Evolutionary conservation across 257 asterid species (phyloP).

Genomic region (Haberlea rhodopensis): DNA sequence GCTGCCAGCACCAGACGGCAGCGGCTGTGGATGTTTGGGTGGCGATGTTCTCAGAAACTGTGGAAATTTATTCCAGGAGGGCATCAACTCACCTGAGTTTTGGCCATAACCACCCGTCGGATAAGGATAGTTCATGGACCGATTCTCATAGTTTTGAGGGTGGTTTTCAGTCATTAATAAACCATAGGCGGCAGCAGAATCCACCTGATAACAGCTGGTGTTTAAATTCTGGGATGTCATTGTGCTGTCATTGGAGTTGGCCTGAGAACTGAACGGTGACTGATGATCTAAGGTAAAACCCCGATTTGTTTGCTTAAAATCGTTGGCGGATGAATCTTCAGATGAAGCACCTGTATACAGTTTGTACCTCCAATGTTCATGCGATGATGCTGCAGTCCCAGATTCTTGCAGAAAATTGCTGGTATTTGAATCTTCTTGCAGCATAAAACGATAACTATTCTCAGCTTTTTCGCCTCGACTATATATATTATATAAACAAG

Average conservation of each 20-base stretch:
- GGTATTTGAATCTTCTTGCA: slow-evolving; percentile 44
- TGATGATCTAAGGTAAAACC: slow-evolving; percentile 51
- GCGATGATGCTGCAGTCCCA: slow-evolving; percentile 30
- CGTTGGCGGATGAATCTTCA: slow-evolving; percentile 34
- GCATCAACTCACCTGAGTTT: slow-evolving; percentile 27
- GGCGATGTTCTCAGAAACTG: slow-evolving; percentile 50
- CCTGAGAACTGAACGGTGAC: slow-evolving; percentile 41
- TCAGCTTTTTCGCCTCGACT: slow-evolving; percentile 51
- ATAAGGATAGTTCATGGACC: slow-evolving; percentile 36
- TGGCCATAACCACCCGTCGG: slow-evolving; percentile 34
- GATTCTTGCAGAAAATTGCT: slow-evolving; percentile 49
- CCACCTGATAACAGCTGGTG: slow-evolving; percentile 44
- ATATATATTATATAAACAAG: background rate
- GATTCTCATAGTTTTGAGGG: slow-evolving; percentile 28
- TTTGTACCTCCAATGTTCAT: slow-evolving; percentile 56
- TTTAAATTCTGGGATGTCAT: slow-evolving; percentile 39
- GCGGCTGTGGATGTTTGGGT: slow-evolving; percentile 40
- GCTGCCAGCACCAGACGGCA: slow-evolving; percentile 18
- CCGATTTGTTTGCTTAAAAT: slow-evolving; percentile 41
- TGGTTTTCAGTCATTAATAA: slow-evolving; percentile 47
- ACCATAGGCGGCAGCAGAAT: slow-evolving; percentile 47
- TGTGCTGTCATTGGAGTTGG: slow-evolving; percentile 41
- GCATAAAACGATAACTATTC: slow-evolving; percentile 40
- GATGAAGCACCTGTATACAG: slow-evolving; percentile 31
- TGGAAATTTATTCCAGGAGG: slow-evolving; percentile 54